A percentile compares a stretch with the other conserved stretches of the same genome.
These are phyloP conservation scores for Seminavis robusta DNA, from an alignment of 108 stramenopile species.

Conservation along the genomic window DNA sequence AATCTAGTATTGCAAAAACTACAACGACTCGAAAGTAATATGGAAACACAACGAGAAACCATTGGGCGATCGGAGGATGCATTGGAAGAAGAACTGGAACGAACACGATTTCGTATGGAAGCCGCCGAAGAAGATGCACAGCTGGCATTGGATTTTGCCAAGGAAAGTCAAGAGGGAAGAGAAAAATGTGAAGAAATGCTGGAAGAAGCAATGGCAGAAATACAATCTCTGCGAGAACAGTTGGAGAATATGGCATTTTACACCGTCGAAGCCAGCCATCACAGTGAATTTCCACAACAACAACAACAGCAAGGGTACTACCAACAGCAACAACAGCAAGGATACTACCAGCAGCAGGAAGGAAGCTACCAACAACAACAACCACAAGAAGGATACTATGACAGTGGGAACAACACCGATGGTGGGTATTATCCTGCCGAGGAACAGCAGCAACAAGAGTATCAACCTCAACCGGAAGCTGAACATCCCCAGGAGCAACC, in stretches of 20 bases:
- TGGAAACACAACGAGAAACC: constrained; percentile 20
- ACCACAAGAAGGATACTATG: background rate
- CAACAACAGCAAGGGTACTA: background rate
- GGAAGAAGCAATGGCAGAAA: constrained; percentile 43
- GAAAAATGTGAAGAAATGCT: constrained; percentile 64
- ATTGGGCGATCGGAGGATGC: constrained; percentile 10
- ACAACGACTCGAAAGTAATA: constrained; percentile 21
- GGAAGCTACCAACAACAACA: background rate
- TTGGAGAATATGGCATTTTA: constrained; percentile 3
- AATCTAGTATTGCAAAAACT: constrained; percentile 32
- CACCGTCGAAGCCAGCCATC: background rate
- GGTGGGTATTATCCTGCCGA: no score
- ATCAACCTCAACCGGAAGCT: no score
- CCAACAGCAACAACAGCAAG: background rate
- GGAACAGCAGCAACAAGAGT: no score
- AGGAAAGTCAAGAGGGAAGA: constrained; percentile 51
- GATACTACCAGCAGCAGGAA: background rate
- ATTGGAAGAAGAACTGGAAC: constrained; percentile 33
- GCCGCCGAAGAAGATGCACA: constrained; percentile 87
- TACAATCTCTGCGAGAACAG: constrained; percentile 34
- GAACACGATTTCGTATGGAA: constrained; percentile 31
- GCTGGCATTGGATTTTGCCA: constrained; percentile 74
- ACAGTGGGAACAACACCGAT: background rate
- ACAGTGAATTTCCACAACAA: background rate
- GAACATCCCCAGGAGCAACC: no score